phyloP scores from a whole-genome alignment of 1,284 basidiomycete genomes.

The Trichosporon ovoides region DNA sequence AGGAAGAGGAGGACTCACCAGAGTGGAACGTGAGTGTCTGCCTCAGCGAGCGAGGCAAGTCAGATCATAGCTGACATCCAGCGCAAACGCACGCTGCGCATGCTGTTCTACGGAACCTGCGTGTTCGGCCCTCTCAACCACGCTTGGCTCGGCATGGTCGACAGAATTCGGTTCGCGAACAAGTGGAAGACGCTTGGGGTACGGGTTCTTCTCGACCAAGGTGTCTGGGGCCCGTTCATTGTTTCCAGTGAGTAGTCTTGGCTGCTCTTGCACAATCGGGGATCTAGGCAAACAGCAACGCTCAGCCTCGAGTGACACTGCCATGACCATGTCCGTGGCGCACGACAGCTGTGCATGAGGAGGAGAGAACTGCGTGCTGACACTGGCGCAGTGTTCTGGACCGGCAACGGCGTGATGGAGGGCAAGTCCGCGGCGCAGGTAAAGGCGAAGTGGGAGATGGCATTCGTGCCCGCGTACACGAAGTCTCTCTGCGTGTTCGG shows the following conservation, averaged over 20 bases:
- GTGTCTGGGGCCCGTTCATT: slow-evolving; percentile 22
- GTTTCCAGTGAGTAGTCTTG: slow-evolving; percentile 12
- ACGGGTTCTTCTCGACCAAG: slow-evolving; percentile 16
- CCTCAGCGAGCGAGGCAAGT: not conserved
- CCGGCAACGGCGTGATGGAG: slow-evolving; percentile 41
- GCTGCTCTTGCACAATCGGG: no score
- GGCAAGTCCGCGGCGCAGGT: slow-evolving; percentile 37
- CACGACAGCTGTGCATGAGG: no score
- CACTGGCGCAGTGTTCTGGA: slow-evolving; percentile 33
- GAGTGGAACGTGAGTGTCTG: slow-evolving; percentile 10
- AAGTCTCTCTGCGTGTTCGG: slow-evolving; percentile 58
- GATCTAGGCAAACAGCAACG: no score
- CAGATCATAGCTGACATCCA: not conserved
- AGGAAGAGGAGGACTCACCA: not conserved
- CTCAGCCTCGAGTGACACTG: no score
- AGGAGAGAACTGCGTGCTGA: not conserved
- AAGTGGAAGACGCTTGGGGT: slow-evolving; percentile 14
- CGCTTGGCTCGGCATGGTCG: slow-evolving; percentile 14
- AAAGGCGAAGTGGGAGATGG: slow-evolving; percentile 38
- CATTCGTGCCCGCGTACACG: slow-evolving; percentile 35
- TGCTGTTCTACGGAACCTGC: slow-evolving; percentile 17
- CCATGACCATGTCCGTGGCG: no score
- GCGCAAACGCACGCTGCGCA: slow-evolving; percentile 13
- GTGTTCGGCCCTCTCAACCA: slow-evolving; percentile 22
- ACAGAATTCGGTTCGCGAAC: slow-evolving; percentile 11